Base-by-base conservation (phyloP, 1,284 basidiomycete species). In the Irpex sp. region DNA sequence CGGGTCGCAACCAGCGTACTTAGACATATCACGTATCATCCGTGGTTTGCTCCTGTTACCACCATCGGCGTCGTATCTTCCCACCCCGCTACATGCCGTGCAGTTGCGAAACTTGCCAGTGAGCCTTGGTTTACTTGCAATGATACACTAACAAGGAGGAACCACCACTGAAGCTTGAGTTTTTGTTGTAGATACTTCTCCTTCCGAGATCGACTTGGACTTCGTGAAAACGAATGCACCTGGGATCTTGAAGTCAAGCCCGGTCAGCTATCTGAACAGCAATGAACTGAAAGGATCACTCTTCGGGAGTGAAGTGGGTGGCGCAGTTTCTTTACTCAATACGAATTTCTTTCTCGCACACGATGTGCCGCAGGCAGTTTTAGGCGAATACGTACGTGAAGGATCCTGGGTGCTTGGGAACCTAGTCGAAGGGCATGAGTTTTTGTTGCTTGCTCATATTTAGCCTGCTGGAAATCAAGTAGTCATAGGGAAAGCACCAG, bases 61-160 rank as follows among this genome's bases (percentile, higher is more conserved):
- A 49, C 62, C 36, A 54, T 68, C 51, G 67, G 67, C 9, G 54
- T 68, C 11, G 64, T 60, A 5, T 69, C 68, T n/a, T 64, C 66
- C 5, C 66, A 69, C 17, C 68, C 68, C 1, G 62, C 64, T 1
- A 61, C 68, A 7, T 64, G 63, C 17, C 58, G 68, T 21, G 46
- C 61, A 11, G 49, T 69, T 15, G 60, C 63, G 50, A 68, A 66
- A 6, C 50, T 67, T 15, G 55, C 57, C 31, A 8, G 68, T 65
- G 47, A 31, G 63, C 61, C 15, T 1, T 35, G 35, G 4, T 17
- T 17, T 33, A 49, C 21, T 15, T 35, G 46, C 5, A 5, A 21
- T 15, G 8, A 33, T 56, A 8, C 15, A 46, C 3, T 31, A 31
- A 31, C 31, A 31, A 21, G 15, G 1, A 5, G 37, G n/a, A 46